phyloP scores from a whole-genome alignment of 768 basidiomycete genomes.

The Hygrophorus pudorinus region DNA sequence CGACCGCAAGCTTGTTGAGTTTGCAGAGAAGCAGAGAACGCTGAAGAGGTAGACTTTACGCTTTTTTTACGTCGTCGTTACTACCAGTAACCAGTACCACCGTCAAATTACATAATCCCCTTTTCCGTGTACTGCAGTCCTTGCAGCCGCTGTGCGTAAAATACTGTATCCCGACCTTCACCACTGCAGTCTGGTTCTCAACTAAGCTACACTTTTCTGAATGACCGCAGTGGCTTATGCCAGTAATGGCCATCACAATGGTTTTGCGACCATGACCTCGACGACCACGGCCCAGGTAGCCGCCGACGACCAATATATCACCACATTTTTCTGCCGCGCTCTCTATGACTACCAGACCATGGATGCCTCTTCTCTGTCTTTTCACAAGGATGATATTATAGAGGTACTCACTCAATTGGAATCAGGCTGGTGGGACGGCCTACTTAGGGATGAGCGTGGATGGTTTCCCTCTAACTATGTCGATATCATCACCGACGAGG shows the following conservation, averaged over 20 bases:
- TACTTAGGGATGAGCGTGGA: conserved; percentile 81
- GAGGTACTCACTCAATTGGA: conserved; percentile 87
- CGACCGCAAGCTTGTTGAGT: conserved; percentile 88
- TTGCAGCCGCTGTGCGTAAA: background rate
- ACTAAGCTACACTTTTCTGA: background rate
- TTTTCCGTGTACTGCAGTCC: conserved; percentile 14
- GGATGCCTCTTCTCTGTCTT: conserved; percentile 84
- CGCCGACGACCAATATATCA: conserved; percentile 46
- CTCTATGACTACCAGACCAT: conserved; percentile 86
- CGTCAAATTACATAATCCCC: conserved; percentile 12
- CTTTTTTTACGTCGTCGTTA: background rate
- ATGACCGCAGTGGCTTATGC: background rate
- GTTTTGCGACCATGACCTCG: conserved; percentile 6
- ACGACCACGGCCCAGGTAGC: conserved; percentile 16
- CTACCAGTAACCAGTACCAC: no score
- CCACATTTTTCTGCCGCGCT: conserved; percentile 81
- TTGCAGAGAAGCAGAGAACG: conserved; percentile 96
- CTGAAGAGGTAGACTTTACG: conserved; percentile 38
- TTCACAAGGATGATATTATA: conserved; percentile 80
- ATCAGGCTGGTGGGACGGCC: conserved; percentile 98
- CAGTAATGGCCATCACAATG: conserved; percentile 7
- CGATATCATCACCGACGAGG: conserved; percentile 63
- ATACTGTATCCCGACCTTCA: no score
- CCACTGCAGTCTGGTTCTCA: background rate
- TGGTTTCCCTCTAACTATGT: conserved; percentile 99